phyloP scores from a whole-genome alignment of 768 basidiomycete genomes.

The Grammothele lineata region DNA sequence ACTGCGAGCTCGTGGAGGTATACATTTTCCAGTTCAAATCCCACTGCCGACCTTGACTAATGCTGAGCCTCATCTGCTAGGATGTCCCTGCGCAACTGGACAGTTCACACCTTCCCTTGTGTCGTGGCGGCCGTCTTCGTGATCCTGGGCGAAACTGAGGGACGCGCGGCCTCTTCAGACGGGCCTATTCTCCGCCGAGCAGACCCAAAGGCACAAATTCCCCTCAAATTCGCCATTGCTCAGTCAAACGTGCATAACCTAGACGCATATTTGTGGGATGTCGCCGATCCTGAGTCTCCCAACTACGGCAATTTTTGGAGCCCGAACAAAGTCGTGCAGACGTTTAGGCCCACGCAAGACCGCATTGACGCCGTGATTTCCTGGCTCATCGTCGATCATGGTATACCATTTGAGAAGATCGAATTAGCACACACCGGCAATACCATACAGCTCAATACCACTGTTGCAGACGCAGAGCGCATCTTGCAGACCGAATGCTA shows the following conservation, averaged over 20 bases:
- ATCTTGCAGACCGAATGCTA: slow-evolving; percentile 47
- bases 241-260: slow-evolving; percentile 42
- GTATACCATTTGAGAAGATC: slow-evolving; percentile 35
- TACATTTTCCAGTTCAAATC: too few species aligned
- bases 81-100: too few species aligned
- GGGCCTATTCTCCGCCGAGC: slow-evolving; percentile 37
- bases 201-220: slow-evolving; percentile 31
- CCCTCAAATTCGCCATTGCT: slow-evolving; percentile 43
- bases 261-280: slow-evolving; percentile 40
- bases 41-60: too few species aligned
- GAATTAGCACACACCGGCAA: slow-evolving; percentile 36
- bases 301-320: slow-evolving; percentile 48
- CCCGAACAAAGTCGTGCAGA: slow-evolving; percentile 36
- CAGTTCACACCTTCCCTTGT: too few species aligned
- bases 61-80: too few species aligned
- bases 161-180: slow-evolving; percentile 18
- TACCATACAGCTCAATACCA: slow-evolving; percentile 39
- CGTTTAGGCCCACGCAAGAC: slow-evolving; percentile 41
- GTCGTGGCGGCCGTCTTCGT: too few species aligned
- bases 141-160: too few species aligned
- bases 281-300: slow-evolving; percentile 46
- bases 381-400: slow-evolving; percentile 38
- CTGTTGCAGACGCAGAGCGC: slow-evolving; percentile 39
- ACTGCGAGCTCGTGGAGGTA: too few species aligned
- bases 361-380: slow-evolving; percentile 36